phyloP scores from a whole-genome alignment of 2,329 filamentous ascomycete genomes.

The Colletotrichum salicis region DNA sequence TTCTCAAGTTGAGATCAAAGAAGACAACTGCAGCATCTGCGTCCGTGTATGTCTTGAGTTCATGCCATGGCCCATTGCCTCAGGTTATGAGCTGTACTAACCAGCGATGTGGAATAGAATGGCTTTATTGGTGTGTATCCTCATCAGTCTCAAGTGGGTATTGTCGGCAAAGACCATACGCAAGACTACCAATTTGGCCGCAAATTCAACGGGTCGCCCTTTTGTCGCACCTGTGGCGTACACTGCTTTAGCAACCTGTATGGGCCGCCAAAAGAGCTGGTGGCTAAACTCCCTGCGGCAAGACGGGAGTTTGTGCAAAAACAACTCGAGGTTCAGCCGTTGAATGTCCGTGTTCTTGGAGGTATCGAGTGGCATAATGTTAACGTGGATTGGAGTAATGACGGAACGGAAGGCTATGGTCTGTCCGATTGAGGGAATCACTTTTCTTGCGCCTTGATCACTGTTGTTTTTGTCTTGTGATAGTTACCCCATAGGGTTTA shows the following conservation, averaged over 20 bases:
- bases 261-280: conserved; percentile 42
- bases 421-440: neutral
- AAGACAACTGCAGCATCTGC: conserved; percentile 51
- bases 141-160: conserved; percentile 40
- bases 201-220: conserved; percentile 36
- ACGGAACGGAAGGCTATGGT: conserved; percentile 17
- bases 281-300: conserved; percentile 42
- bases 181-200: conserved; percentile 41
- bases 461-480: too few relatives aligned
- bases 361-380: conserved; percentile 18
- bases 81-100: neutral
- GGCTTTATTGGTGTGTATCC: conserved; percentile 44
- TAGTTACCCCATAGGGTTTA: neutral
- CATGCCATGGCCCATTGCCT: neutral
- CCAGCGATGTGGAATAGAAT: conserved; percentile 21
- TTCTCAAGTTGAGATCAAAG: conserved; percentile 52
- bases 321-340: conserved; percentile 32
- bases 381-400: conserved; percentile 14
- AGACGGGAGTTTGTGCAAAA: conserved; percentile 37
- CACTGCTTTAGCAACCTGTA: conserved; percentile 42
- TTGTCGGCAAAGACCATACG: conserved; percentile 41
- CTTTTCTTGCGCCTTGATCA: neutral
- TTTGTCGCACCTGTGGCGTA: conserved; percentile 45
- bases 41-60: conserved; percentile 38
- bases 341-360: conserved; percentile 27